Evolutionary conservation across 176 grass and related monocot genomes (phyloP).

Genomic region (Musa beccarii): DNA sequence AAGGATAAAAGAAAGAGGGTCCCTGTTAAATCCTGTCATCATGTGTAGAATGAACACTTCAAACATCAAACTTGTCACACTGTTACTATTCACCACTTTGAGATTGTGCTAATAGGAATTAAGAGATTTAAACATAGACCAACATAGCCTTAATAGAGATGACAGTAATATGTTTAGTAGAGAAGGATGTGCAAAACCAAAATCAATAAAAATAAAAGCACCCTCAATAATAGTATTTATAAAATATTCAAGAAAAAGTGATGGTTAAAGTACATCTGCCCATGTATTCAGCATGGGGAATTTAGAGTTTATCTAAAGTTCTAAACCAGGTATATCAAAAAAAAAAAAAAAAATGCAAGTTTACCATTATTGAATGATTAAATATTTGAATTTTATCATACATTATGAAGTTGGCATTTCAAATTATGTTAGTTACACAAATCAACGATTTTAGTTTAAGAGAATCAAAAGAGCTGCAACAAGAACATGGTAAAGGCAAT

Average conservation of each 20-base stretch:
- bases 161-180: conserved; percentile 18
- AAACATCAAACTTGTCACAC: no score
- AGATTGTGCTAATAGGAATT: no score
- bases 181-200: conserved; percentile 7
- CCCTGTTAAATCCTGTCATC: no score
- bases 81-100: no score
- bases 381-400: not conserved
- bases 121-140: no score
- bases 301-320: not conserved
- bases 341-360: not conserved
- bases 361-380: not conserved
- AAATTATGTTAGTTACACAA: not conserved
- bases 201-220: not conserved
- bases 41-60: no score
- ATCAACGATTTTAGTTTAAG: not conserved
- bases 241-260: no score
- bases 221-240: no score
- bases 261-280: no score
- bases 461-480: not conserved
- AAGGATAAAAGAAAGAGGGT: no score
- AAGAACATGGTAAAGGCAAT: conserved; percentile 1
- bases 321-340: not conserved
- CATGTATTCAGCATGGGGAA: not conserved
- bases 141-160: no score
- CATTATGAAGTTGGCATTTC: not conserved